Base-by-base conservation (phyloP, 176 grass and related monocot species). In the Hsuehochloa calcarea region DNA sequence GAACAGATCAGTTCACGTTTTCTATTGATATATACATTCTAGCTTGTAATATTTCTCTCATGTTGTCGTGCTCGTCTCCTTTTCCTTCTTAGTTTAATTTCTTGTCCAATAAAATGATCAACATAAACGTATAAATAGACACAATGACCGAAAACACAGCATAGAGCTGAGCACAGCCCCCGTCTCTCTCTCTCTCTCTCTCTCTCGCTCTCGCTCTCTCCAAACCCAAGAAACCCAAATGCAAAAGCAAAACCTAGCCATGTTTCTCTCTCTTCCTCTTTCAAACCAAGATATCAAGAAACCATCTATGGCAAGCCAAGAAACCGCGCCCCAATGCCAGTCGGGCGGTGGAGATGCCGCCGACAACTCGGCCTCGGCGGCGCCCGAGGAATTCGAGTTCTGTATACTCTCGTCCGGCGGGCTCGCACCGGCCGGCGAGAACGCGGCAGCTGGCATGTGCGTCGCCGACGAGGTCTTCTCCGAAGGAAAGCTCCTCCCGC, bases 381-480 rank as follows among this genome's bases (percentile, higher is more conserved):
- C 64, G 14, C 40, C 46, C 29, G 91, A 87, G 10, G 91, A 89
- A 38, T 92, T 92, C 40, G 80, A 92, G 84, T 92, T 92, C 80
- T 82, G 84, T 16, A 65, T 89, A 37, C 72, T 74, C 22, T 68
- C 79, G 11, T 86, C 69, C 0, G 80, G 87, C 4, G 84, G 70
- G 0, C 80, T 92, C 10, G 38, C 62, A 11, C 40, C 49, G 16
- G 80, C 35, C 17, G 81, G 44, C 34, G 61, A 58, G 3, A 84
- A 22, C 2, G 74, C 65, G 10, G 56, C 19, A 20, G 51, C 26
- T 4, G 80, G 66, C 63, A 92, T 92, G 87, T 92, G 91, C 82
- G 88, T 51, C 15, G 92, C 92, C 64, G 92, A 88, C 54, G 88
- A 93, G 68, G 86, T 90, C 31, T 93, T 93, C 88, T 88, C 84